A percentile compares a stretch with the other conserved stretches of the same genome.
Conservation (phyloP, 2,329 filamentous ascomycete species). For the Cladosporium sp. region DNA sequence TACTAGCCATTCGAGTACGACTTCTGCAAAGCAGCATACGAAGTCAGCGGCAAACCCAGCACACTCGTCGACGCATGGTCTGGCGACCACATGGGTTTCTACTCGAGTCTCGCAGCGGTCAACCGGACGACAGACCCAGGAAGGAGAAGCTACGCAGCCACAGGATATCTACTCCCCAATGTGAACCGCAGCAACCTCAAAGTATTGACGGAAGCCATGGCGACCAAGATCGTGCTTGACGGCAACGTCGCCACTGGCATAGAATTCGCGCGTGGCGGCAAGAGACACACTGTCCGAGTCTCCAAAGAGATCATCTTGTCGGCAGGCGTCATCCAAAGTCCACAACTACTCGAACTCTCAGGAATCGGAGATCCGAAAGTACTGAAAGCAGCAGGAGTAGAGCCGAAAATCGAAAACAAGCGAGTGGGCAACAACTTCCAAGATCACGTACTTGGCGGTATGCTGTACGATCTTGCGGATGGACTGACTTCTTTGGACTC, state of each 20-base stretch:
- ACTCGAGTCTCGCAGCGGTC: constrained; percentile 35
- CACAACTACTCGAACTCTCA: constrained; percentile 61
- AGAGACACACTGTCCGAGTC: constrained; percentile 29
- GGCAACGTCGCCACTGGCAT: constrained; percentile 37
- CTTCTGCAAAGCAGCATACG: constrained; percentile 38
- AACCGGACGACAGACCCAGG: constrained; percentile 34
- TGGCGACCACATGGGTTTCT: constrained; percentile 38
- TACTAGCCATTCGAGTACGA: constrained; percentile 39
- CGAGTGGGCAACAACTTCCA: constrained; percentile 56
- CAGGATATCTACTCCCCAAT: constrained; percentile 36
- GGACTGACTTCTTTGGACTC: constrained; percentile 36
- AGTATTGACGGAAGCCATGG: constrained; percentile 36
- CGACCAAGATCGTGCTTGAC: constrained; percentile 31
- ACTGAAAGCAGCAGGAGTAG: constrained; percentile 50
- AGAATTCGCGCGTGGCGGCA: constrained; percentile 39
- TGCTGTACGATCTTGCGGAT: constrained; percentile 33
- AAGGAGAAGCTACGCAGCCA: constrained; percentile 36
- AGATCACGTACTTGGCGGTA: constrained; percentile 34
- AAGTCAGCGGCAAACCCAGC: constrained; percentile 33
- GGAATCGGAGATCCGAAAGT: constrained; percentile 57
- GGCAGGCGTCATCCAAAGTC: constrained; percentile 59
- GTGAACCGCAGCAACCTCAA: constrained; percentile 32
- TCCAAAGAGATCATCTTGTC: constrained; percentile 46
- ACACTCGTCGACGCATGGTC: constrained; percentile 36
- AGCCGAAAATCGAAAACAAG: constrained; percentile 49